These are phyloP conservation scores for Coemansia sp. DNA, from an alignment of 192 early-diverging fungal genomes.

Conservation along the genomic window DNA sequence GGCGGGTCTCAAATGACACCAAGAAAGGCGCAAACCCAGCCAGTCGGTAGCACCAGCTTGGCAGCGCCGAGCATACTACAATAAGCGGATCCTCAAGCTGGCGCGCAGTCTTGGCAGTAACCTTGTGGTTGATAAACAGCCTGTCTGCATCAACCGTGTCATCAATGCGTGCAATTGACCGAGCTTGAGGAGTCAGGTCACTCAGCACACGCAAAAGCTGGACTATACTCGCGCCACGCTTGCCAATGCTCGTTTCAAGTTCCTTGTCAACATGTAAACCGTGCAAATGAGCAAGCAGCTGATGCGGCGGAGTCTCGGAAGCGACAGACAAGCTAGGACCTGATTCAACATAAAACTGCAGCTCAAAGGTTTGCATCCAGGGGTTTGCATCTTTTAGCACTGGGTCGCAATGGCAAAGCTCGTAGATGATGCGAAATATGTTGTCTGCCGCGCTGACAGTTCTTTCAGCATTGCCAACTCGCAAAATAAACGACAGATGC, in stretches of 20 bases:
- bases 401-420: conserved; percentile 20
- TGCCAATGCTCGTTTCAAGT: conserved; percentile 6
- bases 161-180: not conserved
- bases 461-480: conserved; percentile 15
- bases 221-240: conserved; percentile 15
- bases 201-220: conserved; percentile 13
- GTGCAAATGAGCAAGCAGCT: not conserved
- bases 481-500: conserved; percentile 20
- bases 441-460: conserved; percentile 19
- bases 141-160: not conserved
- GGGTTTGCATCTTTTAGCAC: conserved; percentile 12
- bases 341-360: conserved; percentile 27
- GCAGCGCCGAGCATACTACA: conserved; percentile 78
- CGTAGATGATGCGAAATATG: conserved; percentile 22
- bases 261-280: not conserved
- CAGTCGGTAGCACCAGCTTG: conserved; percentile 70
- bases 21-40: conserved; percentile 72
- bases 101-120: conserved; percentile 80
- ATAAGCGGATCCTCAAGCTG: conserved; percentile 89
- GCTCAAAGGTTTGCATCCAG: conserved; percentile 26
- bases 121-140: conserved; percentile 73
- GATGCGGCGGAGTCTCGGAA: not conserved
- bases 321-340: not conserved
- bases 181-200: conserved; percentile 1
- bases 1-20: conserved; percentile 78